A percentile compares a stretch with the other conserved stretches of the same genome.
Evolutionary conservation across 805 yeast species (phyloP).

Genomic region (Myxozyma melibiosi): DNA sequence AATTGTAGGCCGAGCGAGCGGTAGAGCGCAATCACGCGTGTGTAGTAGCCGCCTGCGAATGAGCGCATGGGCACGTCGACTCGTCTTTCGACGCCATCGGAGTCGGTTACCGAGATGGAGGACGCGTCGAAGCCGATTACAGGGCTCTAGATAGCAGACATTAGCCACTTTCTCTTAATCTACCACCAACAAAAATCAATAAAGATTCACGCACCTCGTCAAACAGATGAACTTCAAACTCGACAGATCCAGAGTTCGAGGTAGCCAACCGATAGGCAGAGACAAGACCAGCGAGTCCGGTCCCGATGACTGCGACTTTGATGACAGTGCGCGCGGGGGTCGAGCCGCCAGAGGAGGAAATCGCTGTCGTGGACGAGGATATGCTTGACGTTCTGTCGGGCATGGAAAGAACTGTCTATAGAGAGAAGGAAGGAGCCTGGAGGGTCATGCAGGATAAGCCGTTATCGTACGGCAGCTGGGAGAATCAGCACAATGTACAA

Average conservation of each 20-base stretch:
- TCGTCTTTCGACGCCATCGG: constrained; percentile 16
- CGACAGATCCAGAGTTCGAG: not conserved
- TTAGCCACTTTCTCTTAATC: not conserved
- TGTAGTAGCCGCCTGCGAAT: constrained; percentile 31
- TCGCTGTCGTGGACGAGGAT: not conserved
- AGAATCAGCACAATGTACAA: too few species aligned
- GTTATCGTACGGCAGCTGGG: too few species aligned
- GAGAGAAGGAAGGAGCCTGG: too few species aligned
- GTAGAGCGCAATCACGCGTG: constrained; percentile 19
- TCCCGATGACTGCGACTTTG: constrained; percentile 26
- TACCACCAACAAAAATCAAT: not conserved
- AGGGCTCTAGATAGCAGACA: not conserved
- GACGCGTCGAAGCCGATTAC: constrained; percentile 27
- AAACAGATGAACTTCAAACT: constrained; percentile 26
- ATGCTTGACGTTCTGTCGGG: not conserved
- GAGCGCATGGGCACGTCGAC: constrained; percentile 33
- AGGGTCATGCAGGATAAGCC: too few species aligned
- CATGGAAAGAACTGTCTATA: too few species aligned
- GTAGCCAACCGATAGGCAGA: constrained; percentile 23
- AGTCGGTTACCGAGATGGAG: constrained; percentile 22
- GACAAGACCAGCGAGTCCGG: constrained; percentile 30
- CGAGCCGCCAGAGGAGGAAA: constrained; percentile 1
- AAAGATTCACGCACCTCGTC: constrained; percentile 18
- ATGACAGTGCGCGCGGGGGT: constrained; percentile 1
- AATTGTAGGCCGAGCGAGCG: constrained; percentile 24